Percentiles rank a stretch among this genome's conserved stretches.
Evolutionary conservation across 148 eudicot species (phyloP).

Genomic region (Rhododendron ovatum): DNA sequence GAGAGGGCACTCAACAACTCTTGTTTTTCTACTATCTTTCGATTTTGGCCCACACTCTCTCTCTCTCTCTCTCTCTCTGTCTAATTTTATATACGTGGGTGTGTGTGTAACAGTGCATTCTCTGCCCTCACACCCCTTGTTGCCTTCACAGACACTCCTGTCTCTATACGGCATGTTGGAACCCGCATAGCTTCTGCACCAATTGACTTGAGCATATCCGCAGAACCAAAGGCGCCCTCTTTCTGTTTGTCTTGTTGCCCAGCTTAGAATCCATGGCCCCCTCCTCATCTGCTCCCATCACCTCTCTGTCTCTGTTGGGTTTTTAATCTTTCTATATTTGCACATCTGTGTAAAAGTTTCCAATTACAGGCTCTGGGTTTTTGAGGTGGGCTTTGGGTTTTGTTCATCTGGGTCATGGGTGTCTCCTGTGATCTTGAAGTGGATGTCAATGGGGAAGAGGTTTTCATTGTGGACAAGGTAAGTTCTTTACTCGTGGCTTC

Average conservation of each 20-base stretch:
- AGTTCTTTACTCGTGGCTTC: conserved; percentile 11
- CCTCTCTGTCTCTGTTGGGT: conserved; percentile 7
- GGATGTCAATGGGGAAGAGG: conserved; percentile 81
- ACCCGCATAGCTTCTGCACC: conserved; percentile 9
- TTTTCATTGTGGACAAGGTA: conserved; percentile 82
- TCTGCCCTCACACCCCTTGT: conserved; percentile 20
- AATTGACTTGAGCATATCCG: conserved; percentile 28
- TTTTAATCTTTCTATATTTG: neutral
- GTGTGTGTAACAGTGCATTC: conserved; percentile 1
- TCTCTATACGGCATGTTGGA: conserved; percentile 19
- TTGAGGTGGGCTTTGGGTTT: conserved; percentile 25
- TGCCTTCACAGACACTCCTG: conserved; percentile 36
- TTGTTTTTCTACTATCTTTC: neutral
- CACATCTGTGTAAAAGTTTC: neutral
- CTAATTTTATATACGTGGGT: conserved; percentile 3
- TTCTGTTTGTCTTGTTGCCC: conserved; percentile 36
- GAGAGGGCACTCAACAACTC: conserved; percentile 29
- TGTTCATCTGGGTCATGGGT: conserved; percentile 33
- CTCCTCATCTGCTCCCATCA: conserved; percentile 8
- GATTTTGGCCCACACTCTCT: neutral
- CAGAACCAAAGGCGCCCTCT: conserved; percentile 19
- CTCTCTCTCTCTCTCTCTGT: neutral
- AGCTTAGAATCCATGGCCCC: conserved; percentile 28
- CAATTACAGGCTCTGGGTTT: conserved; percentile 22
- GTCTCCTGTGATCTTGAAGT: conserved; percentile 61